Conservation (phyloP, 257 asterid species). For the Nicotiana tabacum region DNA sequence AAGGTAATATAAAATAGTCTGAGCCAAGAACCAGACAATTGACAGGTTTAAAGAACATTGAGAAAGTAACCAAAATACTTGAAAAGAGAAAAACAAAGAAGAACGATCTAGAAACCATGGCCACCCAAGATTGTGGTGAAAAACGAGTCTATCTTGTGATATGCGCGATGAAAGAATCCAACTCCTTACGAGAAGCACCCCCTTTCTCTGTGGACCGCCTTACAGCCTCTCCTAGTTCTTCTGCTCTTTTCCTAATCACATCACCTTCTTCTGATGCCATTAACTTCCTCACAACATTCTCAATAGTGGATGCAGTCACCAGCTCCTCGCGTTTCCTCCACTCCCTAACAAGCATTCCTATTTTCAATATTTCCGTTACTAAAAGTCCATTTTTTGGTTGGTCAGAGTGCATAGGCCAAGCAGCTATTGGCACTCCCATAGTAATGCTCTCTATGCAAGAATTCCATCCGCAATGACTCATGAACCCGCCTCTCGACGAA, state of each 20-base stretch:
- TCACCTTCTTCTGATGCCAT: background rate
- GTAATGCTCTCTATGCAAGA: constrained; percentile 1
- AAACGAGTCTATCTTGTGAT: background rate
- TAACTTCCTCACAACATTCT: background rate
- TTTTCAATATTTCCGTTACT: background rate
- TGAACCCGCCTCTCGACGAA: background rate
- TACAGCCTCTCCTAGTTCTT: background rate
- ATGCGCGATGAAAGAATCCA: background rate
- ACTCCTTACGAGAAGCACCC: background rate
- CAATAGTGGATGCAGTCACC: background rate
- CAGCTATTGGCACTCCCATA: background rate
- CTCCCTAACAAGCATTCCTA: background rate
- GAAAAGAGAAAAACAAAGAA: too few species aligned
- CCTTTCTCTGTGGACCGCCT: background rate
- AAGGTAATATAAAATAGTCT: too few species aligned
- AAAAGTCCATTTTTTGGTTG: background rate
- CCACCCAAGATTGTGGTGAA: background rate
- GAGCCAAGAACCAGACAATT: too few species aligned
- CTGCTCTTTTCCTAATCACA: background rate
- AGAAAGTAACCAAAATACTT: too few species aligned
- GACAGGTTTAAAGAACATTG: too few species aligned
- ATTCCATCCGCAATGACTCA: background rate
- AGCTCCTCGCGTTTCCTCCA: background rate
- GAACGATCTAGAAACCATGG: too few species aligned
- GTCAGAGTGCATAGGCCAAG: constrained; percentile 1